Evolutionary conservation across 2,329 filamentous ascomycete species (phyloP).

Genomic region (Acrodontium crateriforme): DNA sequence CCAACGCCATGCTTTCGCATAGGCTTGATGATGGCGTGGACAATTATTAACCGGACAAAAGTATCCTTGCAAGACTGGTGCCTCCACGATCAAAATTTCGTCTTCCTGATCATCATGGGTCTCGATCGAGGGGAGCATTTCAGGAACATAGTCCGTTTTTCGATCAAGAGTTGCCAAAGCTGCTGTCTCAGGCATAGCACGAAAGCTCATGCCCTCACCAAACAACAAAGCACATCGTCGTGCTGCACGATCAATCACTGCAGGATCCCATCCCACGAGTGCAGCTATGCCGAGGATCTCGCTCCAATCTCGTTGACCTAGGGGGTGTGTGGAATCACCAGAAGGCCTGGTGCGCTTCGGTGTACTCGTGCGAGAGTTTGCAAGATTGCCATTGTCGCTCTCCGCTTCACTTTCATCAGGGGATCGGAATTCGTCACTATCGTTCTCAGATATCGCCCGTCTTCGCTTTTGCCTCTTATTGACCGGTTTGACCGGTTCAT

Average conservation of each 20-base stretch:
- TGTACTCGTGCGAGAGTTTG: too few species aligned
- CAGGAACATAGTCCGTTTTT: conserved; percentile 24
- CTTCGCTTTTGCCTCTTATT: too few species aligned
- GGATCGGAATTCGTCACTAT: conserved; percentile 1
- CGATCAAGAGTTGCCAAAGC: conserved; percentile 7
- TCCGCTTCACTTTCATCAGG: conserved; percentile 1
- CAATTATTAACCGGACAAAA: conserved; percentile 17
- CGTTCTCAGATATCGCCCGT: too few species aligned
- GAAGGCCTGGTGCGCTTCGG: too few species aligned
- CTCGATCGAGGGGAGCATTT: conserved; percentile 18
- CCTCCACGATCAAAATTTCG: neutral
- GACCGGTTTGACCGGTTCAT: too few species aligned
- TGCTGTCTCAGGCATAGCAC: conserved; percentile 11
- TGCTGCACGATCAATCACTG: conserved; percentile 53
- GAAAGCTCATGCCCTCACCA: conserved; percentile 53
- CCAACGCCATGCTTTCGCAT: conserved; percentile 16
- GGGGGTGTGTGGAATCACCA: conserved; percentile 1
- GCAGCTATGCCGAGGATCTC: conserved; percentile 70
- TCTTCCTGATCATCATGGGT: conserved; percentile 1
- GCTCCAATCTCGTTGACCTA: conserved; percentile 61
- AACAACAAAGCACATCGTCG: conserved; percentile 66
- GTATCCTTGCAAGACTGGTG: neutral
- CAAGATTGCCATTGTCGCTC: conserved; percentile 1
- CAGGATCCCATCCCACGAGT: conserved; percentile 53
- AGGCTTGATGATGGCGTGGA: conserved; percentile 12